These are phyloP conservation scores for Talaromyces sp. DNA, from an alignment of 2,329 filamentous ascomycete genomes.

Conservation along the genomic window DNA sequence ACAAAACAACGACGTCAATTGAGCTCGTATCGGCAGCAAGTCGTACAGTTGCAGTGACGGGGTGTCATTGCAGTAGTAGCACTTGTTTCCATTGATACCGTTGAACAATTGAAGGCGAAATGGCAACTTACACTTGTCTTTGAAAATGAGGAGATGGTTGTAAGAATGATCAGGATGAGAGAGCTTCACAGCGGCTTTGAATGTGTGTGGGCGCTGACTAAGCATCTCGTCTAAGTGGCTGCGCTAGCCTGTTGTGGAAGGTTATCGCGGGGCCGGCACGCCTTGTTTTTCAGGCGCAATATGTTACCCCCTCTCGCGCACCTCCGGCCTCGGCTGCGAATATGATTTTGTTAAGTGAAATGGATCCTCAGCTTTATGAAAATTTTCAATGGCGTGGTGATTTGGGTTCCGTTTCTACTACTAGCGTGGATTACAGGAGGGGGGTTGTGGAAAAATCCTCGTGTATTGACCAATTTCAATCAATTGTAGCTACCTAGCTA, in stretches of 20 bases:
- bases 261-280: constrained; percentile 6
- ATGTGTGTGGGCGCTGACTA: constrained; percentile 41
- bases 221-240: constrained; percentile 24
- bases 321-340: not conserved
- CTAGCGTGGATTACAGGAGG: not conserved
- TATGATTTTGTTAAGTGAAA: not conserved
- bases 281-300: not conserved
- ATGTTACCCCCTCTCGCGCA: constrained; percentile 5
- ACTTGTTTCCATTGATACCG: not conserved
- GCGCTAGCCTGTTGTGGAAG: constrained; percentile 17
- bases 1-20: not conserved
- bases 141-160: constrained; percentile 46
- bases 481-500: not conserved
- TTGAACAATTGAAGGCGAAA: constrained; percentile 1
- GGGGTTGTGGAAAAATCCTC: not conserved
- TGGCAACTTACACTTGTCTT: constrained; percentile 39
- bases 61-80: not conserved
- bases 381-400: not conserved
- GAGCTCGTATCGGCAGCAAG: not conserved
- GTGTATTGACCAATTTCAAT: not conserved
- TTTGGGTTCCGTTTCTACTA: not conserved
- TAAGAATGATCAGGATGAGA: constrained; percentile 34
- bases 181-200: constrained; percentile 34
- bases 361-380: not conserved
- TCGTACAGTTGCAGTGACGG: not conserved